These are phyloP conservation scores for Chenopodium formosanum DNA, from an alignment of 148 eudicot species.

Conservation along the genomic window DNA sequence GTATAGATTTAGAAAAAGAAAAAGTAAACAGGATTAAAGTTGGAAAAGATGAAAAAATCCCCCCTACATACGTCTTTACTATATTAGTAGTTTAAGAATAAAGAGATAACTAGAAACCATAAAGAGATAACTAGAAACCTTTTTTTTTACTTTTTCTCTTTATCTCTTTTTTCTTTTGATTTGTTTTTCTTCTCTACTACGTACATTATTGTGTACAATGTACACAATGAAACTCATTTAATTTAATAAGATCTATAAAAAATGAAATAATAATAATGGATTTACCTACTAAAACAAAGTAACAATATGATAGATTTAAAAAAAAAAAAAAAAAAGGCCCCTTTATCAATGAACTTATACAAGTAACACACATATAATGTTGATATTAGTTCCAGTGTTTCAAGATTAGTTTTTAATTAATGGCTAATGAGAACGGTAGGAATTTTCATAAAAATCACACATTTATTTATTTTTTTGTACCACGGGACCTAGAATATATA, in stretches of 20 bases:
- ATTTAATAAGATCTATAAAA: neutral
- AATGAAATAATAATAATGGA: too few relatives aligned
- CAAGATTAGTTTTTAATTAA: too few relatives aligned
- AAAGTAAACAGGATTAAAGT: slow-evolving; percentile 27
- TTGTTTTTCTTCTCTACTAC: slow-evolving; percentile 4
- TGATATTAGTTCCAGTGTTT: too few relatives aligned
- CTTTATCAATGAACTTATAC: too few relatives aligned
- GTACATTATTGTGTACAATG: slow-evolving; percentile 7
- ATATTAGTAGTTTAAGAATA: slow-evolving; percentile 32
- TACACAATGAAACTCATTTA: neutral
- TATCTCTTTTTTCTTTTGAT: slow-evolving; percentile 28
- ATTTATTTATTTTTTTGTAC: neutral
- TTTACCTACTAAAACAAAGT: too few relatives aligned
- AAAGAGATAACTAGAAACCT: slow-evolving; percentile 35
- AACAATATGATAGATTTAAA: too few relatives aligned
- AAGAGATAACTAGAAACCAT: slow-evolving; percentile 35
- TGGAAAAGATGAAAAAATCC: slow-evolving; percentile 30
- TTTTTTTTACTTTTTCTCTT: slow-evolving; percentile 33
- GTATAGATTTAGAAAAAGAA: neutral
- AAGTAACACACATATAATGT: too few relatives aligned
- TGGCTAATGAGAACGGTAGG: neutral
- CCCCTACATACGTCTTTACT: slow-evolving; percentile 9
- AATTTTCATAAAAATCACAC: neutral
- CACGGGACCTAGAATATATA: slow-evolving; percentile 10
- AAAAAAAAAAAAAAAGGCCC: too few relatives aligned